Base-by-base conservation (phyloP, 192 early-diverging fungal species). In the Dissophora globulifera region DNA sequence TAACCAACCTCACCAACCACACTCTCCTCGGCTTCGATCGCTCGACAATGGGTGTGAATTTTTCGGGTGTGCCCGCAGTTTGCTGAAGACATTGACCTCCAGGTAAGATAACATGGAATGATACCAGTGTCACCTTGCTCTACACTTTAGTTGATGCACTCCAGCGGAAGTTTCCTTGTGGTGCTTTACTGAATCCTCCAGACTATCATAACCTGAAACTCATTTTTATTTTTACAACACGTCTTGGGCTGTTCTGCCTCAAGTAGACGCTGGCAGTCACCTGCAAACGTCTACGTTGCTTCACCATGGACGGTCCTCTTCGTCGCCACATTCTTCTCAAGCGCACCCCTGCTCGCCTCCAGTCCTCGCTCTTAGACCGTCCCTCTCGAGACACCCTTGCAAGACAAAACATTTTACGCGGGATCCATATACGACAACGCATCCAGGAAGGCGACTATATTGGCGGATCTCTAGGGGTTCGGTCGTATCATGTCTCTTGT, bases 301-400 rank as follows among this genome's bases (percentile, higher is more conserved):
- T 72, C 41, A 35, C 60, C 13, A 27, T 72, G 54, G 69, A 72
- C 12, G 69, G 69, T 2, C 69, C 60, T 4, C 41, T 72, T 1
- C 69, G 69, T 23, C 60, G 69, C 2, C 69, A 72, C 29, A 72
- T 72, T n/a, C 60, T 72, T 19, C 60, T 72, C 26, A 72, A 54
- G 41, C 69, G 69, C 9, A 72, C 54, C 1, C 69, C 69, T 4
- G 69, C 69, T 22, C 59, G 69, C 2, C 69, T 72, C 10, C 40
- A 57, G 9, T 62, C 61, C 26, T 72, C 50, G 13, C 54, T 72
- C 27, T 54, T 48, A 1, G 22, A 49, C 20, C 69, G 69, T 1
- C 69, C 69, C n/a, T 58, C 60, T 15, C 52, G 69, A 2, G 69
- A 72, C 29, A 58, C 30, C 1, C 60, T 72, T 3, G 69, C 55